Conservation (phyloP, 177 flowering plant genomes). For the Vitis hybrid region DNA sequence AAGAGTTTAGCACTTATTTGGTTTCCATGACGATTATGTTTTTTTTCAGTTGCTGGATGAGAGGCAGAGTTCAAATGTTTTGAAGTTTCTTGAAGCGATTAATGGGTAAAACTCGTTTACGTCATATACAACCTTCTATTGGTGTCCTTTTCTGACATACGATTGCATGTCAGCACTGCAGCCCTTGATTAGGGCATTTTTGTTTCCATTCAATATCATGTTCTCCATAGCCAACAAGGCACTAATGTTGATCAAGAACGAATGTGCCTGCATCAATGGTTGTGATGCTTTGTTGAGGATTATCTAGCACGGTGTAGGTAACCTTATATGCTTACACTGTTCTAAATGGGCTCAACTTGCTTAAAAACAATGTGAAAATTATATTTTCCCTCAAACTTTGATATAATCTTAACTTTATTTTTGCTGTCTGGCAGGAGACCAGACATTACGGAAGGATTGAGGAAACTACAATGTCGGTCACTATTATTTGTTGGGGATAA, state of each 20-base stretch:
- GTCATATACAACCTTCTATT: background rate
- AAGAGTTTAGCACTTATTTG: conserved; percentile 5
- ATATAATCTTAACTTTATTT: background rate
- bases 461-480: conserved; percentile 73
- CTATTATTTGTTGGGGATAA: conserved; percentile 85
- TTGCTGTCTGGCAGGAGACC: conserved; percentile 59
- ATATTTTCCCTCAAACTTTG: background rate
- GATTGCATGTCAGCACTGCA: too few relatives aligned
- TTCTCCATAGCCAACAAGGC: too few relatives aligned
- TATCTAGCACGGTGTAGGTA: background rate
- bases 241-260: too few relatives aligned
- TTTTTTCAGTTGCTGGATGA: conserved; percentile 74
- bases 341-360: too few relatives aligned
- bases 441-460: conserved; percentile 73
- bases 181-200: too few relatives aligned
- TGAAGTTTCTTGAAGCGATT: conserved; percentile 83
- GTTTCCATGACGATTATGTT: conserved; percentile 8
- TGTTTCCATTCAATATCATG: background rate
- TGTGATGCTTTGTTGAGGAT: background rate
- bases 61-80: conserved; percentile 73
- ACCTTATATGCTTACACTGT: background rate
- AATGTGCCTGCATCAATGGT: background rate
- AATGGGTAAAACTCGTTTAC: conserved; percentile 47
- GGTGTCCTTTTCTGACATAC: too few relatives aligned
- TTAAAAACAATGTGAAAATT: too few relatives aligned